Evolutionary conservation across 2,329 filamentous ascomycete species (phyloP).

Genomic region (Pseudogymnoascus sp.): DNA sequence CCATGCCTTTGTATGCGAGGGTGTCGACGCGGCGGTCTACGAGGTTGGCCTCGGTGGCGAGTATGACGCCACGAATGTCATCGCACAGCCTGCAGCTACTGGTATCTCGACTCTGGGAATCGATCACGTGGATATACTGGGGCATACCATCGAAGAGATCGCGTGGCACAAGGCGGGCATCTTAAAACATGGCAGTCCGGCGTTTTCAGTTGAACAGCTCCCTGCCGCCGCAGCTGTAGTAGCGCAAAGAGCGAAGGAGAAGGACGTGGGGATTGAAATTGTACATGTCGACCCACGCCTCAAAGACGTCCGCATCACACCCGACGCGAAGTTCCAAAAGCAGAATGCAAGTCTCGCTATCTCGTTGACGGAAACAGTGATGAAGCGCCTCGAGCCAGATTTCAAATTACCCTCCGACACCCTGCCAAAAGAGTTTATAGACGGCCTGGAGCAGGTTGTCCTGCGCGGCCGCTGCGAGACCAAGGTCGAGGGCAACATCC

Average conservation of each 20-base stretch:
- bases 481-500: conserved; percentile 49
- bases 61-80: conserved; percentile 62
- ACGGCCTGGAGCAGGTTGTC: conserved; percentile 66
- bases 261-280: conserved; percentile 15
- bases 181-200: conserved; percentile 52
- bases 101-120: conserved; percentile 62
- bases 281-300: conserved; percentile 34
- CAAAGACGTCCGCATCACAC: conserved; percentile 32
- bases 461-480: conserved; percentile 74
- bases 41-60: conserved; percentile 64
- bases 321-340: conserved; percentile 46
- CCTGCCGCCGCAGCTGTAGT: conserved; percentile 41
- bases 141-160: conserved; percentile 56
- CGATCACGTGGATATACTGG: conserved; percentile 59
- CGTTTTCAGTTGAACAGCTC: conserved; percentile 51
- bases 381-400: conserved; percentile 7
- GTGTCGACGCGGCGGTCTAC: conserved; percentile 55
- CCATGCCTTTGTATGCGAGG: conserved; percentile 58
- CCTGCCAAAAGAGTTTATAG: conserved; percentile 19
- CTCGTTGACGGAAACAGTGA: conserved; percentile 37
- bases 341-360: conserved; percentile 53
- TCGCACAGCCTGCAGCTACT: conserved; percentile 48
- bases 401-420: background rate
- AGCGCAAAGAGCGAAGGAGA: conserved; percentile 37
- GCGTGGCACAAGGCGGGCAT: conserved; percentile 71